Evolutionary conservation across 345 rosid species (phyloP).

Genomic region (Turritis glabra): DNA sequence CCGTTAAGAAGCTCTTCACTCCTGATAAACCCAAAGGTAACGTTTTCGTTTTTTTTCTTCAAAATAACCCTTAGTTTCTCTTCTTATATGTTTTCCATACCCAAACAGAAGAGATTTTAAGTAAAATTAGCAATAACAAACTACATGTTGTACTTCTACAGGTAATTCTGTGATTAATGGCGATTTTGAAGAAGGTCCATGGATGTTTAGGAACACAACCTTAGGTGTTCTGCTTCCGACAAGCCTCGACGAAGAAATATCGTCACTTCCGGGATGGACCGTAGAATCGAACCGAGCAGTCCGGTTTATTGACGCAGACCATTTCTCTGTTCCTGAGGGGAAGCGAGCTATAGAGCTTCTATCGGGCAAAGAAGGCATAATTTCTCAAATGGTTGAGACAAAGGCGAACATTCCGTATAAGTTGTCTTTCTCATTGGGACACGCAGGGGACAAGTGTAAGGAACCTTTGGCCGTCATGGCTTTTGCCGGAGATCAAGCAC

Average conservation of each 20-base stretch:
- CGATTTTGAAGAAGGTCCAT: conserved; percentile 90
- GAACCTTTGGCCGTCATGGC: conserved; percentile 87
- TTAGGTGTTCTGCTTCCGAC: conserved; percentile 88
- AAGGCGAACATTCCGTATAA: conserved; percentile 51
- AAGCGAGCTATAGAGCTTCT: conserved; percentile 84
- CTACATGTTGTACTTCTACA: conserved; percentile 25
- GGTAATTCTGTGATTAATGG: conserved; percentile 88
- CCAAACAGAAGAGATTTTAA: not conserved
- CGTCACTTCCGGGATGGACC: conserved; percentile 92
- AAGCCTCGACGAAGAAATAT: conserved; percentile 75
- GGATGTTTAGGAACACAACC: conserved; percentile 81
- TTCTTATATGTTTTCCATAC: too few species aligned
- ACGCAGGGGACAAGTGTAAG: conserved; percentile 86
- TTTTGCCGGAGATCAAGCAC: conserved; percentile 92
- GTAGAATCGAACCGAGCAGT: conserved; percentile 89
- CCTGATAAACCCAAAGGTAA: conserved; percentile 79
- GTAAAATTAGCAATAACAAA: not conserved
- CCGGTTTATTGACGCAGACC: conserved; percentile 81
- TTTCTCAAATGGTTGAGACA: conserved; percentile 92
- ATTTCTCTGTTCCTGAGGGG: conserved; percentile 75
- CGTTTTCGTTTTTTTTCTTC: not conserved
- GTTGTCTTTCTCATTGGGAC: conserved; percentile 71
- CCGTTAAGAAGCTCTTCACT: conserved; percentile 75
- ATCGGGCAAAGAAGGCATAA: conserved; percentile 94
- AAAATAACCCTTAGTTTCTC: too few species aligned